Base-by-base conservation (phyloP, 1,284 basidiomycete species). In the Xerocomus cyaneibrunnescens region DNA sequence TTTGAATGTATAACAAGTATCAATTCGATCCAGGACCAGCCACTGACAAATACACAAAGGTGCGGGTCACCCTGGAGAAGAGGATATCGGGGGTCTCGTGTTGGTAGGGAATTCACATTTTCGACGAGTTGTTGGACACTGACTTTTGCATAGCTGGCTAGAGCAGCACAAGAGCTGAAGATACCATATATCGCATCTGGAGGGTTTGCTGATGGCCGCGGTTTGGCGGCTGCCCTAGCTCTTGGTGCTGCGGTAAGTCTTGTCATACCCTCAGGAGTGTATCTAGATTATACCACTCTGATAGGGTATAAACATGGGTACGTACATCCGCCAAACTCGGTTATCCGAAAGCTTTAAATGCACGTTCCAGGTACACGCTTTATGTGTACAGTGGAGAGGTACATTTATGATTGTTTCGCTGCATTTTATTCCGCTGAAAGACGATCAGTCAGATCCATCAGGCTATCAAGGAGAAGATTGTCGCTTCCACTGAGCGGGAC, bases 41-140 rank as follows among this genome's bases (percentile, higher is more conserved):
- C 4, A 5, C 31, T 45, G 34, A 52, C 28, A 30, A 13, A 1
- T 8, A 27, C 42, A 3, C 35, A 28, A 66, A 91, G 89, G 89
- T 65, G 92, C 93, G 34, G 94, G 94, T 27, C 93, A 97, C 69
- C 94, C 94, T 6, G 94, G 94, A 55, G 95, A 98, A 67, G 91
- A 97, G 51, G 95, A 98, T 68, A 90, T 97, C 31, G 92, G 92
- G 10, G 92, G 91, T 6, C 66, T 98, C n/a, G 87, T 97, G 5
- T 72, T 98, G 69, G 89, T 94, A 61, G 3, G 55, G 76, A 67
- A 23, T 41, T 14, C 21, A n/a, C 10, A 22, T 16, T 36, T 19
- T 37, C 25, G 30, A 12, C n/a, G 12, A 16, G 37, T 36, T 35
- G 28, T 7, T 23, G 7, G 43, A 16, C 9, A 9, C 21, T 42